Base-by-base conservation (phyloP, 805 yeast genomes). In the Candida germanica region DNA sequence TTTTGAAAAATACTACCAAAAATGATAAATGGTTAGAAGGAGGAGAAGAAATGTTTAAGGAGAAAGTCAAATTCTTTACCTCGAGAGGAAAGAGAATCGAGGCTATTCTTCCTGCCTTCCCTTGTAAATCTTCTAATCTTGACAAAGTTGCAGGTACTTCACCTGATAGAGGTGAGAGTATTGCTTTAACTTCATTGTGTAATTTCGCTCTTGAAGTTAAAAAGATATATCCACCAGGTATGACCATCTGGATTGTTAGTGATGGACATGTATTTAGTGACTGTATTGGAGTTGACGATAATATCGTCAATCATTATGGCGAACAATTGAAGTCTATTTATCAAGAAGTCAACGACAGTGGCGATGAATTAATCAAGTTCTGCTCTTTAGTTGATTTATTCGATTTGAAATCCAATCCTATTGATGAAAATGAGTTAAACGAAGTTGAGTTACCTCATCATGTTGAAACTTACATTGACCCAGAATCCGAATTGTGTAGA, bases 231-330 rank as follows among this genome's bases (percentile, higher is more conserved):
- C 63, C 73, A 1, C 81, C 81, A 1, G 83, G 83, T 1, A 57
- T 76, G 56, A 66, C 70, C 37, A 51, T 76, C 21, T 71, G 69
- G 65, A 75, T 78, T 46, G 80, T 78, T 20, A 73, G 79, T 50
- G 83, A 78, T 47, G 83, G 83, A 0, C 83, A 78, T 48, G 83
- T 78, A 11, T 78, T 78, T 51, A 73, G 80, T 38, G 83, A 78
- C 50, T 77, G 83, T 44, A 50, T 78, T 50, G 80, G 79, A 23
- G 82, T 77, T 22, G 78, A 75, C 50, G 83, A 77, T 49, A 64
- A 62, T 26, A 64, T 65, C 34, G 82, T 78, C 25, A 73, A 73
- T 46, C 46, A 36, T 8, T 78, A 75, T 44, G 73, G 78, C 1
- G 48, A 43, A 4, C 61, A 64, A 20, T 62, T 78, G 39, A 69